Percentiles rank a stretch among this genome's conserved stretches.
These are phyloP conservation scores for Elaeis oleifera DNA, from an alignment of 202 grass and related monocot genomes.

Conservation along the genomic window DNA sequence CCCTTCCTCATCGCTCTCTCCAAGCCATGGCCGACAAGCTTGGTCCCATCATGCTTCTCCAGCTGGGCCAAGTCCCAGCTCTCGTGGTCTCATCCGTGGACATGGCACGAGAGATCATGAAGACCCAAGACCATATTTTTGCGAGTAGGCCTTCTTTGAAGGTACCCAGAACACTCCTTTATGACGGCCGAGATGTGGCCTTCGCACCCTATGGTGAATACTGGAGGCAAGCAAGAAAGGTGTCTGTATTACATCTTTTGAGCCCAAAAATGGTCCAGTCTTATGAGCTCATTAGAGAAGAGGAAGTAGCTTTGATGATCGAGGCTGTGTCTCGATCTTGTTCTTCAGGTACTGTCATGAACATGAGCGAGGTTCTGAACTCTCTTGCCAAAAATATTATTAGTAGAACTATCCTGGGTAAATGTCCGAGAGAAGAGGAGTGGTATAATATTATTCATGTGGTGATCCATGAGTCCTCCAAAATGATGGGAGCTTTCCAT, in stretches of 20 bases:
- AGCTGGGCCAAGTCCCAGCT: constrained; percentile 22
- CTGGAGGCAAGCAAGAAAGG: constrained; percentile 5
- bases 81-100: constrained; percentile 3
- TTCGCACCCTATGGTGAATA: constrained; percentile 4
- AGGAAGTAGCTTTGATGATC: background rate
- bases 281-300: background rate
- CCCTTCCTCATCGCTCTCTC: constrained; percentile 43
- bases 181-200: constrained; percentile 1
- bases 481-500: background rate
- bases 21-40: constrained; percentile 17
- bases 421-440: background rate
- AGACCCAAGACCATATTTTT: background rate
- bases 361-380: background rate
- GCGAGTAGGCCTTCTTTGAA: constrained; percentile 2
- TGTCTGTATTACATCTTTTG: background rate
- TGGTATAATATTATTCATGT: background rate
- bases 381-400: constrained; percentile 5
- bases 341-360: background rate
- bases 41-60: constrained; percentile 36
- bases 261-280: constrained; percentile 11
- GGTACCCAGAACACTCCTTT: background rate
- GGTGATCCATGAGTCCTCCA: background rate
- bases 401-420: background rate
- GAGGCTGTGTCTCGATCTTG: background rate
- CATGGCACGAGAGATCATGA: constrained; percentile 3